Conservation (phyloP, 2,329 filamentous ascomycete species). For the Fusarium humuli region DNA sequence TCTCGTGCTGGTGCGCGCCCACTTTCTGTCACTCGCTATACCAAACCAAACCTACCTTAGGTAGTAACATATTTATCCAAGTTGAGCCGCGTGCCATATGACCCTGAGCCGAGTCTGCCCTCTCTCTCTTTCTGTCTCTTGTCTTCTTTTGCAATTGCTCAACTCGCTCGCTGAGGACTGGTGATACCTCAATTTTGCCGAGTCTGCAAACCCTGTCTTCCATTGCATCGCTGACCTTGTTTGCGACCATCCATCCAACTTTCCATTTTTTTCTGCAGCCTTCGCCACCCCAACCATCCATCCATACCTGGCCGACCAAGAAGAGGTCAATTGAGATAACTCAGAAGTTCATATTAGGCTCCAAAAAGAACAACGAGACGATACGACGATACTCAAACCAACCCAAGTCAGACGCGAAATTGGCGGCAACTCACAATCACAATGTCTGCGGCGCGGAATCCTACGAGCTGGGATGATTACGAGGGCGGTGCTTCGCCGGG, state of each 20-base stretch:
- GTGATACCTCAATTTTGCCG: conserved; percentile 4
- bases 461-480: conserved; percentile 61
- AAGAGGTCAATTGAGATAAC: background rate
- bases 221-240: conserved; percentile 25
- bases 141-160: background rate
- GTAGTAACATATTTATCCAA: conserved; percentile 16
- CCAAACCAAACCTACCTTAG: background rate
- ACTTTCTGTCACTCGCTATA: conserved; percentile 5
- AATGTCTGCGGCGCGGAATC: conserved; percentile 53
- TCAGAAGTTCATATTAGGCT: background rate
- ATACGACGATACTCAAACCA: conserved; percentile 1
- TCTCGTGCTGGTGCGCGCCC: conserved; percentile 23
- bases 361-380: background rate
- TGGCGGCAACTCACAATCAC: conserved; percentile 19
- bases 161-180: conserved; percentile 1
- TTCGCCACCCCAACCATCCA: conserved; percentile 30
- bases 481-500: conserved; percentile 57
- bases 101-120: conserved; percentile 34
- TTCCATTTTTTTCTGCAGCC: conserved; percentile 28
- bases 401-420: conserved; percentile 5
- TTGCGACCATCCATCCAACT: conserved; percentile 29
- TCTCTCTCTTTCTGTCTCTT: conserved; percentile 3
- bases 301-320: conserved; percentile 14
- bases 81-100: conserved; percentile 31
- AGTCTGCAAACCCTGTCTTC: conserved; percentile 25